Percentiles rank a stretch among this genome's conserved stretches.
phyloP scores from a whole-genome alignment of 2,329 filamentous ascomycete species.

The Emergomyces pasteurianus region DNA sequence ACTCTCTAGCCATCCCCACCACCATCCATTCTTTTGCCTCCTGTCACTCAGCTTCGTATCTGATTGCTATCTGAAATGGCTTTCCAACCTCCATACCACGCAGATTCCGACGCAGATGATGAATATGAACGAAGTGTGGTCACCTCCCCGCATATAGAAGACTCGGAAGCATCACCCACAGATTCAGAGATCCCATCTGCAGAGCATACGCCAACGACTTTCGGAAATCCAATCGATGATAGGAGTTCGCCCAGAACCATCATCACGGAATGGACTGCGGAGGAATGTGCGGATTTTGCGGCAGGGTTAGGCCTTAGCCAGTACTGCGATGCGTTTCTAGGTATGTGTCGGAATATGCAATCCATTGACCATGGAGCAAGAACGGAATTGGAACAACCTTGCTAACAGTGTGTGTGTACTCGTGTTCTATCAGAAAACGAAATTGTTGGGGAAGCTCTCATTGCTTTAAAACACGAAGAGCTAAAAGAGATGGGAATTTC shows the following conservation, averaged over 20 bases:
- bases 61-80: constrained; percentile 22
- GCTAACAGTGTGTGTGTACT: not conserved
- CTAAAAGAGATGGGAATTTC: constrained; percentile 87
- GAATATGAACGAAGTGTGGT: constrained; percentile 52
- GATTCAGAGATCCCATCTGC: constrained; percentile 47
- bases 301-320: constrained; percentile 66
- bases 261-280: constrained; percentile 54
- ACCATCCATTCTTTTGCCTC: not conserved
- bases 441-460: constrained; percentile 81
- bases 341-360: constrained; percentile 40
- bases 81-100: constrained; percentile 42
- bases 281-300: constrained; percentile 86
- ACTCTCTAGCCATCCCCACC: not conserved
- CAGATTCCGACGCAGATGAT: constrained; percentile 54
- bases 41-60: not conserved
- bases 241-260: constrained; percentile 43
- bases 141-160: constrained; percentile 44
- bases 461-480: constrained; percentile 82
- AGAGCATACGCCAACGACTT: constrained; percentile 53
- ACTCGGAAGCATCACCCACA: constrained; percentile 46
- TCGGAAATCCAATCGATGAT: constrained; percentile 40
- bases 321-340: constrained; percentile 72
- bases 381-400: constrained; percentile 4
- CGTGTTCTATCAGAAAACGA: constrained; percentile 58
- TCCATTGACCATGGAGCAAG: not conserved